Conservation (phyloP, 106 monocot genomes). For the Narthecium ossifragum region DNA sequence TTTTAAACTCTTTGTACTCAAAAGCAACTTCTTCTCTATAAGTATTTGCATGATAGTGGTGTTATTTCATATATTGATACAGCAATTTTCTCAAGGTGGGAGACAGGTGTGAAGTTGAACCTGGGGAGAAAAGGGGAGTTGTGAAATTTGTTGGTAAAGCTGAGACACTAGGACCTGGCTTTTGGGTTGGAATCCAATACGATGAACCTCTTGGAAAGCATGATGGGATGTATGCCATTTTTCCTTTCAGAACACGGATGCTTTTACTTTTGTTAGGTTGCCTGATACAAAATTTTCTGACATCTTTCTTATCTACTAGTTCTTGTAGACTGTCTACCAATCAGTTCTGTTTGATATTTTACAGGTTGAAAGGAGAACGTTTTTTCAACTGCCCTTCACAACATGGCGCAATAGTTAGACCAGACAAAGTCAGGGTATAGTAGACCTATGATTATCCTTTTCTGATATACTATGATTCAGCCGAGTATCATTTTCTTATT, state of each 20-base stretch:
- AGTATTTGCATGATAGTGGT: too few relatives aligned
- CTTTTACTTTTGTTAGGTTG: too few relatives aligned
- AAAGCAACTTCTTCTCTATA: too few relatives aligned
- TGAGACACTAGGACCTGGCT: slow-evolving; percentile 69
- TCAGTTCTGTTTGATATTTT: neutral
- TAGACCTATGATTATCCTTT: too few relatives aligned
- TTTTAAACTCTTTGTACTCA: too few relatives aligned
- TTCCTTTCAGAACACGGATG: neutral
- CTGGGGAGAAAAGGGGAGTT: slow-evolving; percentile 84
- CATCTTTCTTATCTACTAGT: too few relatives aligned
- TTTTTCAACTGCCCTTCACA: slow-evolving; percentile 78
- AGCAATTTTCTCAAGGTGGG: slow-evolving; percentile 38
- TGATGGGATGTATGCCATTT: slow-evolving; percentile 71
- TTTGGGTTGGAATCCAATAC: slow-evolving; percentile 91
- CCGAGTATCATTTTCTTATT: too few relatives aligned
- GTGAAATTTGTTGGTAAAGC: slow-evolving; percentile 93
- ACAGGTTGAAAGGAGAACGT: slow-evolving; percentile 77
- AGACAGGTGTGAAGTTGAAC: slow-evolving; percentile 91
- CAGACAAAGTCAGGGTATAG: slow-evolving; percentile 87
- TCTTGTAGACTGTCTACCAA: too few relatives aligned
- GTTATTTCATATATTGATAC: neutral
- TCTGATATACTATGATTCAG: too few relatives aligned
- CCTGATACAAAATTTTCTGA: too few relatives aligned
- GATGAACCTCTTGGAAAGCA: slow-evolving; percentile 98
- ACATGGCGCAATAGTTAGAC: slow-evolving; percentile 71